Percentiles rank a stretch among this genome's conserved stretches.
Evolutionary conservation across 371 early-diverging fungal genomes (phyloP).

Genomic region (Mortierella sp.): DNA sequence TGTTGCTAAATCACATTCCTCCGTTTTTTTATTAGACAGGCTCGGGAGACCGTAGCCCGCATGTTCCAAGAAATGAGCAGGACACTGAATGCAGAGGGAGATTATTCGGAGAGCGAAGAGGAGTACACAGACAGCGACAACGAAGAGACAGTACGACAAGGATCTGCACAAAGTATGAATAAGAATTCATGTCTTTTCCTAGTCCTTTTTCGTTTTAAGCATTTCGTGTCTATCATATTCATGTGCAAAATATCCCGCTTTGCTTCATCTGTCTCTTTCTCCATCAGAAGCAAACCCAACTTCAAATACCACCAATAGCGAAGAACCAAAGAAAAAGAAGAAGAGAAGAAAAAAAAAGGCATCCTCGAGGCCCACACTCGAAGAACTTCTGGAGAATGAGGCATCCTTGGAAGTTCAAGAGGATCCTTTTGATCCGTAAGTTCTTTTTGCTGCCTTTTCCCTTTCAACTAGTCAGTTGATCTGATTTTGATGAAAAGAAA

Average conservation of each 20-base stretch:
- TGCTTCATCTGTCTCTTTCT: no score
- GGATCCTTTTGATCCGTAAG: conserved; percentile 57
- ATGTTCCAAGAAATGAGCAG: conserved; percentile 38
- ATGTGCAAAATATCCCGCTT: no score
- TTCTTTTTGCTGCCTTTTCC: conserved; percentile 2
- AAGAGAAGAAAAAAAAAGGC: conserved; percentile 66
- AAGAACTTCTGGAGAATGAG: conserved; percentile 48
- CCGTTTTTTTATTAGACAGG: conserved; percentile 12
- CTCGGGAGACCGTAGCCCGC: conserved; percentile 32
- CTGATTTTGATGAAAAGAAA: neutral
- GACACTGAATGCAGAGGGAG: conserved; percentile 29
- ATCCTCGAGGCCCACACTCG: conserved; percentile 64
- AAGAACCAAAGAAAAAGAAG: conserved; percentile 60
- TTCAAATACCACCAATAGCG: neutral
- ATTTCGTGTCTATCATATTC: no score
- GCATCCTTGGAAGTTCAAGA: conserved; percentile 53
- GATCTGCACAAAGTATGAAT: neutral
- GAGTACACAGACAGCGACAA: conserved; percentile 19
- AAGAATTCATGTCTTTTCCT: no score
- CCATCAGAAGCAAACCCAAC: neutral
- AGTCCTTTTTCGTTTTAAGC: no score
- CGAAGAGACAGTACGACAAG: neutral
- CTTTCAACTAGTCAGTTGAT: no score
- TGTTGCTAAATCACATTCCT: no score
- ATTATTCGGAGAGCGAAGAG: conserved; percentile 23